A percentile compares a stretch with the other conserved stretches of the same genome.
Conservation (phyloP, 2,329 filamentous ascomycete species). For the Trichoderma endophyticum region DNA sequence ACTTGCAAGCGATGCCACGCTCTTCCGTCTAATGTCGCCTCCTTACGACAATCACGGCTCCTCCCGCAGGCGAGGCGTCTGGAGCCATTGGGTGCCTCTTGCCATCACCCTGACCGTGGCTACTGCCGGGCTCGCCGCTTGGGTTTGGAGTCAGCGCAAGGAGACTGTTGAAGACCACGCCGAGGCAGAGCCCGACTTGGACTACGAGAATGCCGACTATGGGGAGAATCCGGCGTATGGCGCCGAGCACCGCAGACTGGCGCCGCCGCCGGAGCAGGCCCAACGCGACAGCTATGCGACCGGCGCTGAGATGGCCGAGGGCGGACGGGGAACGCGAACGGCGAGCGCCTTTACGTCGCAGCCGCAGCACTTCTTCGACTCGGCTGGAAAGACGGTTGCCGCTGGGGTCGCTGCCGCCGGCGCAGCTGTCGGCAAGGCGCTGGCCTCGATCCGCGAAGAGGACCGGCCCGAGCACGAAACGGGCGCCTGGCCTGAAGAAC, state of each 20-base stretch:
- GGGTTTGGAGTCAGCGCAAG: conserved; percentile 88
- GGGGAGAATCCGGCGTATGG: conserved; percentile 52
- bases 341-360: conserved; percentile 80
- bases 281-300: conserved; percentile 42
- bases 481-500: conserved; percentile 89
- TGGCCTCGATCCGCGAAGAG: conserved; percentile 81
- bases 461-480: conserved; percentile 82
- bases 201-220: conserved; percentile 49
- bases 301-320: neutral
- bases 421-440: conserved; percentile 74
- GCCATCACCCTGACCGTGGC: conserved; percentile 83
- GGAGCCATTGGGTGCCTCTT: conserved; percentile 87
- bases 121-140: conserved; percentile 80
- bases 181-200: conserved; percentile 50
- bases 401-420: conserved; percentile 81
- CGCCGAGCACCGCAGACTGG: conserved; percentile 36
- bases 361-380: conserved; percentile 54
- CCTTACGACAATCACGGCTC: conserved; percentile 59
- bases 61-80: conserved; percentile 59
- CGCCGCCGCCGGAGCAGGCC: conserved; percentile 2
- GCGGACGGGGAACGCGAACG: conserved; percentile 71
- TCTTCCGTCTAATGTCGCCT: conserved; percentile 51
- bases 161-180: conserved; percentile 70
- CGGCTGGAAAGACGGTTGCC: conserved; percentile 74
- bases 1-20: conserved; percentile 35